A percentile compares a stretch with the other conserved stretches of the same genome.
These are phyloP conservation scores for Purpureocillium lavendulum DNA, from an alignment of 2,329 filamentous ascomycete genomes.

Conservation along the genomic window DNA sequence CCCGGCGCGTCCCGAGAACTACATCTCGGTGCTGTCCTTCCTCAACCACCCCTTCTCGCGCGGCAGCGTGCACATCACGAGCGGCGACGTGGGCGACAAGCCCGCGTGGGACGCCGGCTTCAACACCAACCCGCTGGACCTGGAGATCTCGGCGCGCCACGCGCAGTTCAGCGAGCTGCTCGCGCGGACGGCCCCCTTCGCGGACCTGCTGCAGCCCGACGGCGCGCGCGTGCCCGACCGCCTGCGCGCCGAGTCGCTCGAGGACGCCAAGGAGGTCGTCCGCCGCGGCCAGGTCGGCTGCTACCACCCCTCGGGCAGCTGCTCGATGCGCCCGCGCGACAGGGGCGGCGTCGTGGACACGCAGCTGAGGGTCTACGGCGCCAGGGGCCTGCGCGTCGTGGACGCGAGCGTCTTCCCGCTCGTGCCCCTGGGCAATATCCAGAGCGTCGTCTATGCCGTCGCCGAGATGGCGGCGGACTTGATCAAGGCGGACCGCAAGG, in stretches of 20 bases:
- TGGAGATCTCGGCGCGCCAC: conserved; percentile 39
- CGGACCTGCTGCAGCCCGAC: conserved; percentile 25
- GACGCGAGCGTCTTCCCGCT: conserved; percentile 38
- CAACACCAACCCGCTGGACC: conserved; percentile 46
- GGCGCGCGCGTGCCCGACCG: conserved; percentile 21
- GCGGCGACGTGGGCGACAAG: conserved; percentile 27
- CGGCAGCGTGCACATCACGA: conserved; percentile 49
- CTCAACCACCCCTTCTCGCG: conserved; percentile 54
- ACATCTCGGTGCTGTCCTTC: conserved; percentile 45
- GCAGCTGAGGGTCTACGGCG: conserved; percentile 33
- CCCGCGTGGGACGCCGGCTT: conserved; percentile 47
- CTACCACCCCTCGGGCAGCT: conserved; percentile 42
- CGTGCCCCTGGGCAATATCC: conserved; percentile 27
- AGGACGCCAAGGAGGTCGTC: conserved; percentile 26
- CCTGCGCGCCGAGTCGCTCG: conserved; percentile 13
- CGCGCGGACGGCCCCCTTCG: conserved; percentile 28
- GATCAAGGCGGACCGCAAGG: conserved; percentile 14
- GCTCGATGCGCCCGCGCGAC: conserved; percentile 37
- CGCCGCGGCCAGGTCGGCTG: conserved; percentile 22
- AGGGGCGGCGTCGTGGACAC: conserved; percentile 36
- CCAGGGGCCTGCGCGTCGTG: conserved; percentile 32
- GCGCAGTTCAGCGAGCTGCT: conserved; percentile 31
- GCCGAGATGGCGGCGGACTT: conserved; percentile 31
- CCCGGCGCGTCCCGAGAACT: conserved; percentile 29
- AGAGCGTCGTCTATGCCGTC: conserved; percentile 18